Conservation (phyloP, 2,329 filamentous ascomycete species). For the Fusarium abutilonis region DNA sequence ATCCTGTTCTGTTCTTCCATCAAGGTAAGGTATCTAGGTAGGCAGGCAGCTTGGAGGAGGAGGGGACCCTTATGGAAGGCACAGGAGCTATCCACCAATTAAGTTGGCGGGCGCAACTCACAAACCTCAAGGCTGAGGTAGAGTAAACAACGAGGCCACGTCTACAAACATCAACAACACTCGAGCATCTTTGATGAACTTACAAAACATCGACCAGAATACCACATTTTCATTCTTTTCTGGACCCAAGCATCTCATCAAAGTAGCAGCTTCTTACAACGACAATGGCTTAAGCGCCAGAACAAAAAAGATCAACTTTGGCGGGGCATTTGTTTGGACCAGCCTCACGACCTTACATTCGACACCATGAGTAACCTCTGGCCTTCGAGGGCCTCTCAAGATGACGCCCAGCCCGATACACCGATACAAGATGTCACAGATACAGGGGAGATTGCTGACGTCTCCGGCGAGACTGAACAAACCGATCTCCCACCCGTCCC, state of each 20-base stretch:
- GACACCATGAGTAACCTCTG: slow-evolving; percentile 59
- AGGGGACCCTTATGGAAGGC: slow-evolving; percentile 20
- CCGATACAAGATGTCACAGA: slow-evolving; percentile 55
- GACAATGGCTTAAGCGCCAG: slow-evolving; percentile 32
- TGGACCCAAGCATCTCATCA: slow-evolving; percentile 3
- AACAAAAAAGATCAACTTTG: slow-evolving; percentile 32
- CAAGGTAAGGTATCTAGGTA: no score
- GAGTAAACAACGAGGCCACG: slow-evolving; percentile 21
- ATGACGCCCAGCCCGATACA: slow-evolving; percentile 43
- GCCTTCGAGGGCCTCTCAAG: slow-evolving; percentile 52
- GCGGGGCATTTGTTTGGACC: slow-evolving; percentile 40
- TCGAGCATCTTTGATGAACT: slow-evolving; percentile 10
- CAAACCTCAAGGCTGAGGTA: slow-evolving; percentile 32
- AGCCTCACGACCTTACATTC: slow-evolving; percentile 27
- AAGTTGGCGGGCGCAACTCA: slow-evolving; percentile 25
- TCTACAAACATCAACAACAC: slow-evolving; percentile 23
- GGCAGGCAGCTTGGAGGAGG: neutral
- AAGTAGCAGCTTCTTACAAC: slow-evolving; percentile 9
- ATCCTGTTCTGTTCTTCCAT: no score
- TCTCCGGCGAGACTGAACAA: slow-evolving; percentile 50
- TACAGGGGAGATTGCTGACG: slow-evolving; percentile 51
- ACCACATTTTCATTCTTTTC: neutral
- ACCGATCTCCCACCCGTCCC: slow-evolving; percentile 51
- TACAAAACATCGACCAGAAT: neutral
- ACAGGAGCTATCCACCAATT: slow-evolving; percentile 36